These are phyloP conservation scores for Leptomonas seymouri DNA, from an alignment of 208 protist species.

Conservation along the genomic window DNA sequence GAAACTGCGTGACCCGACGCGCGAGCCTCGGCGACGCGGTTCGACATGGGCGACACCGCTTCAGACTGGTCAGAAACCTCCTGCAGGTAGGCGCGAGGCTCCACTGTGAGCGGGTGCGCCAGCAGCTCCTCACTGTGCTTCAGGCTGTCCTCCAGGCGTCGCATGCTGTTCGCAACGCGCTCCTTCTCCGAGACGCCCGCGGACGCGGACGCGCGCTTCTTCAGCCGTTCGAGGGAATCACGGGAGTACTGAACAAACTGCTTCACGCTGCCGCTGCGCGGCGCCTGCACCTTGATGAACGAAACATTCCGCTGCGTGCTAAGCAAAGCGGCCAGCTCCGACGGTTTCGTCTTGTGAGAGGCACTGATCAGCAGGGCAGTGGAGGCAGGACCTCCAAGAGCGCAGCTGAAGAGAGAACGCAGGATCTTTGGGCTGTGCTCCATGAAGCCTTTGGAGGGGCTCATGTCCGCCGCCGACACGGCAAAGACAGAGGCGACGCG, in stretches of 20 bases:
- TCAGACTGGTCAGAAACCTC: conserved; percentile 5
- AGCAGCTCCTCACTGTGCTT: conserved; percentile 45
- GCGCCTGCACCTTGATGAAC: conserved; percentile 32
- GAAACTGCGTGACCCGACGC: background rate
- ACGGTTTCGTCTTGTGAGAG: conserved; percentile 23
- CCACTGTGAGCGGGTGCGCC: conserved; percentile 34
- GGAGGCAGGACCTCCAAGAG: conserved; percentile 50
- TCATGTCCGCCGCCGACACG: conserved; percentile 38
- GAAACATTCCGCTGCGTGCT: conserved; percentile 42
- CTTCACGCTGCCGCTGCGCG: conserved; percentile 59
- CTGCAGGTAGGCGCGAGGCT: conserved; percentile 38
- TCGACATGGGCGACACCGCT: background rate
- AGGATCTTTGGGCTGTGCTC: conserved; percentile 34
- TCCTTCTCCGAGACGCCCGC: conserved; percentile 35
- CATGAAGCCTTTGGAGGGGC: conserved; percentile 36
- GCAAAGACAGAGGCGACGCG: conserved; percentile 53
- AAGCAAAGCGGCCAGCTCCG: conserved; percentile 34
- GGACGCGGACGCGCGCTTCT: conserved; percentile 31
- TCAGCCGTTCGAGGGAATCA: conserved; percentile 27
- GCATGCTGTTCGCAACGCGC: conserved; percentile 21
- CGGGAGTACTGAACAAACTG: conserved; percentile 45
- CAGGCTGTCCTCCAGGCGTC: conserved; percentile 48
- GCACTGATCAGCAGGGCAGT: conserved; percentile 43
- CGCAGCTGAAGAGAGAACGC: conserved; percentile 55
- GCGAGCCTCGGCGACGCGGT: background rate